Conservation (phyloP, 164 flowering plant species). For the Echeveria elegans region DNA sequence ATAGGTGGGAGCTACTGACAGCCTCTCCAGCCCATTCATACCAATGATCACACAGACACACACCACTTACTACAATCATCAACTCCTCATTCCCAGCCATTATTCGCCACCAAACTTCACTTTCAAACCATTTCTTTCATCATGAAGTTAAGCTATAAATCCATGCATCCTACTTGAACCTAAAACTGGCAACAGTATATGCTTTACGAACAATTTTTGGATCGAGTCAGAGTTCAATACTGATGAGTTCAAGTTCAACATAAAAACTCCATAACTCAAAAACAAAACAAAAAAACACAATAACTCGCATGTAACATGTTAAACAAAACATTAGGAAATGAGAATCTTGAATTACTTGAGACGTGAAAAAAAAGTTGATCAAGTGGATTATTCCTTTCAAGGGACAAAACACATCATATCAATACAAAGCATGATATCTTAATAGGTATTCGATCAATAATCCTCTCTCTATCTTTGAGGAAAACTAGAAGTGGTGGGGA, state of each 20-base stretch:
- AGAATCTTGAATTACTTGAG: neutral
- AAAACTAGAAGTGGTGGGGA: neutral
- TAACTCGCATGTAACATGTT: neutral
- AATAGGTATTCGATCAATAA: neutral
- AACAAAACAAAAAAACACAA: too few species aligned
- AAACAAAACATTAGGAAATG: neutral
- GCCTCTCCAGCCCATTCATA: constrained; percentile 4
- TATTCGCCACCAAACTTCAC: neutral
- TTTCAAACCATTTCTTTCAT: neutral
- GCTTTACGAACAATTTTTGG: too few species aligned
- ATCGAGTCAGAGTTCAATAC: too few species aligned
- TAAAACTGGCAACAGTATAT: too few species aligned
- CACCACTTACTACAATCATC: neutral
- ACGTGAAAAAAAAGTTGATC: neutral
- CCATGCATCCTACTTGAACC: too few species aligned
- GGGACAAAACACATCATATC: constrained; percentile 6
- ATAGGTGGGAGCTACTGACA: neutral
- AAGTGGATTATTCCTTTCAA: neutral
- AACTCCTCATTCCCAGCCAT: neutral
- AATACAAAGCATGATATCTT: constrained; percentile 2
- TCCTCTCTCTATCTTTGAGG: neutral
- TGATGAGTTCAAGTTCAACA: too few species aligned
- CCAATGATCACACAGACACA: neutral
- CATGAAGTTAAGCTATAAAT: too few species aligned
- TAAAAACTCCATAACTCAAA: too few species aligned